A percentile compares a stretch with the other conserved stretches of the same genome.
Conservation (phyloP, 805 yeast species). For the Saturnispora sekii region DNA sequence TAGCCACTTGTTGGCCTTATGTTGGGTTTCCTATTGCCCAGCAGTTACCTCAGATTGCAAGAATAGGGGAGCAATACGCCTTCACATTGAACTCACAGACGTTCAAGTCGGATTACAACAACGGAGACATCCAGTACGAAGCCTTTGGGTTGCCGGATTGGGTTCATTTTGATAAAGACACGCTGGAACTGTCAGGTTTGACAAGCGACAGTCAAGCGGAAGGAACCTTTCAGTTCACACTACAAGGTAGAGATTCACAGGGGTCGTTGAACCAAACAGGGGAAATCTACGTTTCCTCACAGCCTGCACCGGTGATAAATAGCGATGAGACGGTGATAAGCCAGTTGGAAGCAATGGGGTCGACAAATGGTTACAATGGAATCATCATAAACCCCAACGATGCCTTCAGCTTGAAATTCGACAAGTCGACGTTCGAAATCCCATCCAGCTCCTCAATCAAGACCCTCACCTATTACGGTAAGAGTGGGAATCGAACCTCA, state of each 20-base stretch:
- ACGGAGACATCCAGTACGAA: slow-evolving; percentile 41
- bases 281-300: slow-evolving; percentile 41
- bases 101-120: slow-evolving; percentile 36
- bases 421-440: slow-evolving; percentile 46
- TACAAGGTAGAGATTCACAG: slow-evolving; percentile 55
- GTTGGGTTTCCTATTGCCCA: slow-evolving; percentile 69
- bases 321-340: slow-evolving; percentile 33
- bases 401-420: slow-evolving; percentile 55
- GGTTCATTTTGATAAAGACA: slow-evolving; percentile 58
- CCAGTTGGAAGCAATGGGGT: slow-evolving; percentile 55
- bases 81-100: slow-evolving; percentile 69
- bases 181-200: slow-evolving; percentile 61
- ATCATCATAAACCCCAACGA: slow-evolving; percentile 66
- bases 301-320: slow-evolving; percentile 43
- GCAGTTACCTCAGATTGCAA: slow-evolving; percentile 84
- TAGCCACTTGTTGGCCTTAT: slow-evolving; percentile 35
- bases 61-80: slow-evolving; percentile 48
- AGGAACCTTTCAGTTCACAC: slow-evolving; percentile 40
- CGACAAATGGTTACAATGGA: slow-evolving; percentile 68
- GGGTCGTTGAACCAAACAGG: slow-evolving; percentile 45
- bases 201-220: slow-evolving; percentile 30
- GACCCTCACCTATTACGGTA: slow-evolving; percentile 67
- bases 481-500: slow-evolving; percentile 74
- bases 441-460: slow-evolving; percentile 33
- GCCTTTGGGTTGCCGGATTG: slow-evolving; percentile 61